Base-by-base conservation (phyloP, 2,329 filamentous ascomycete genomes). In the Ophiostoma piceae region DNA sequence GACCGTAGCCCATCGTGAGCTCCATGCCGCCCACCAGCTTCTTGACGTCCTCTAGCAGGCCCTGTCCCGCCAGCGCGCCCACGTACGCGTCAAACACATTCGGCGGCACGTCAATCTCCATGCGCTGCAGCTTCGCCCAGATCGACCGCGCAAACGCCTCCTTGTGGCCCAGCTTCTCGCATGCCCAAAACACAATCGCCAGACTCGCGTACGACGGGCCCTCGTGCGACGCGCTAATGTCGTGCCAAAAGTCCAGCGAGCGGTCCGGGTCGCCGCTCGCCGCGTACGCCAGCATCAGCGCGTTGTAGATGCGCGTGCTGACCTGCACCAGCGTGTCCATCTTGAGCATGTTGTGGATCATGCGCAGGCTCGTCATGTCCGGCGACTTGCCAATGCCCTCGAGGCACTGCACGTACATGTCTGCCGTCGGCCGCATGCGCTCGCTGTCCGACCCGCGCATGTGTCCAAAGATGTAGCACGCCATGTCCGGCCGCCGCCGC, bases 281-380 rank as follows among this genome's bases (percentile, higher is more conserved):
- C 0, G 88, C 87, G 76, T 96, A 94, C 0, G 92, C 94, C 14
- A 95, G 83, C 88, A 99, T 97, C 67, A 98, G 82, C 0, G 90
- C 88, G 75, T 97, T 98, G 74, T 90, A 87, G 1, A 98, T 82
- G 69, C 82, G 83, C 0, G 94, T 98, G 74, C 86, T 88, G 4
- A 90, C 84, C 74, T 94, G 88, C 51, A 98, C 84, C 60, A 87
- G 86, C n/a, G 89, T 85, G 78, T 99, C 95, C 78, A 97, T 89
- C 80, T 97, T 98, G 74, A 97, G 84, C 87, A 97, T 94, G 77
- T 97, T 97, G 80, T 97, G 91, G 1, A 96, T 86, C 72, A 90
- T 87, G 71, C 88, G 87, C 26, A 97, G 81, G 60, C 88, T 88
- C 70, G 91, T 88, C 1, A 64, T 60, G 71, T 72, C 70, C 3